Evolutionary conservation across 2,329 filamentous ascomycete species (phyloP), one percentile per base, ranked within the genome.

Genomic region (Verticillium dahliae): DNA sequence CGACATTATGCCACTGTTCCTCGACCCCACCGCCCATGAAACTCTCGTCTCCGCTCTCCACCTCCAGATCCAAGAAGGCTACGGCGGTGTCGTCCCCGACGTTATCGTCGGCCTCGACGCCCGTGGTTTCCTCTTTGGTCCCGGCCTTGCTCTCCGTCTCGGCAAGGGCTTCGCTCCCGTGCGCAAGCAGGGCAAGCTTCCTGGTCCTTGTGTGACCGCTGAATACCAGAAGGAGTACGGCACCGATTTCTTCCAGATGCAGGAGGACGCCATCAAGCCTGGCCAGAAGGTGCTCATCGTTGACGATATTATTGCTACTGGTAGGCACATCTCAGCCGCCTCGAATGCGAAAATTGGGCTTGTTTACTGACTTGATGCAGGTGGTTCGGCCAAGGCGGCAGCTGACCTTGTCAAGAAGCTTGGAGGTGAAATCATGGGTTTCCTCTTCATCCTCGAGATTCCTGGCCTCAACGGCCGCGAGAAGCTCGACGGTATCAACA

Each of bases 301-400:
- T 37, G 95, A 99, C 76, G 95, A 99, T 75, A 96, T 99, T 72
- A 98, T 99, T 79, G 95, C 95, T 62, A 99, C 95, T 67, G 94
- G 94, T 97, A 82, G 75, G 89, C 78, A 58, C 50, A 59, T 60
- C 56, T 60, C 22, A 27, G 27, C 27, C 27, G 27, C 27, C 27
- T 27, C 27, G 27, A 27, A 27, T 27, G 27, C 13, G 35, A 37
- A 37, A 4, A 37, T 10, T 34, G 34, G 55, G 62, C n/a, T 54
- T 52, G 58, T 54, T 18, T 22, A 27, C 45, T 50, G 7, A 50
- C 9, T 11, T 59, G 39, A 57, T 67, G 58, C 66, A 97, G 94
- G 94, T 77, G 95, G 95, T 69, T 97, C 92, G 67, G 95, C 95
- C 61, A 86, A 86, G 66, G 95, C 94, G 63, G 94, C 92, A 22